Conservation (phyloP, 73 alveolate species). For the Tetrahymena thermophila region DNA sequence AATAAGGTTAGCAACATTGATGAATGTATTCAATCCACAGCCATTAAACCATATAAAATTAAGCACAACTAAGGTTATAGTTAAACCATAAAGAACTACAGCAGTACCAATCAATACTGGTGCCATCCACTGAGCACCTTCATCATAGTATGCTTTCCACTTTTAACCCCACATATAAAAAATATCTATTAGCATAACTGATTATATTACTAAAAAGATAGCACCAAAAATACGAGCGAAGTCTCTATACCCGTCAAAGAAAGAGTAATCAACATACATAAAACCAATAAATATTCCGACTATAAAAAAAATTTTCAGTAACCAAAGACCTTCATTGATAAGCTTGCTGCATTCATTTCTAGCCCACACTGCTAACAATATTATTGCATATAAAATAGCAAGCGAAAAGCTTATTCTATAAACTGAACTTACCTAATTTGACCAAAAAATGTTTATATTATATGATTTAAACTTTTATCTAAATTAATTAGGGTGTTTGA, state of each 20-base stretch:
- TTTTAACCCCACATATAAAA: conserved; percentile 41
- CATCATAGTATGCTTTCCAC: conserved; percentile 33
- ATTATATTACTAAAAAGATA: conserved; percentile 16
- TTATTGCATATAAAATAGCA: conserved; percentile 1
- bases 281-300: background rate
- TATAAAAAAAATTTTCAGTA: conserved; percentile 3
- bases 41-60: conserved; percentile 41
- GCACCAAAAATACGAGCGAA: conserved; percentile 26
- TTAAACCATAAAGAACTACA: conserved; percentile 15
- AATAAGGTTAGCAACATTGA: conserved; percentile 15
- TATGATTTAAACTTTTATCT: no score
- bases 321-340: conserved; percentile 36
- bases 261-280: background rate
- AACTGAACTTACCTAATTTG: background rate
- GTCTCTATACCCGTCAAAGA: conserved; percentile 30
- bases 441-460: background rate
- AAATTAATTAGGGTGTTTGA: no score
- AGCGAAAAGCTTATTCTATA: conserved; percentile 32
- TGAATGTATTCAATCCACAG: conserved; percentile 28
- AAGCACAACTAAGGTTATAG: conserved; percentile 5
- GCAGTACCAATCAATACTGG: conserved; percentile 4
- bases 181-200: conserved; percentile 29
- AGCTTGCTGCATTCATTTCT: conserved; percentile 20
- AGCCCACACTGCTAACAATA: background rate
- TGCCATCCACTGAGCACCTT: conserved; percentile 30